Evolutionary conservation across 2,329 filamentous ascomycete species (phyloP), one percentile per base, ranked within the genome.

Genomic region (Xylariaceae sp.): DNA sequence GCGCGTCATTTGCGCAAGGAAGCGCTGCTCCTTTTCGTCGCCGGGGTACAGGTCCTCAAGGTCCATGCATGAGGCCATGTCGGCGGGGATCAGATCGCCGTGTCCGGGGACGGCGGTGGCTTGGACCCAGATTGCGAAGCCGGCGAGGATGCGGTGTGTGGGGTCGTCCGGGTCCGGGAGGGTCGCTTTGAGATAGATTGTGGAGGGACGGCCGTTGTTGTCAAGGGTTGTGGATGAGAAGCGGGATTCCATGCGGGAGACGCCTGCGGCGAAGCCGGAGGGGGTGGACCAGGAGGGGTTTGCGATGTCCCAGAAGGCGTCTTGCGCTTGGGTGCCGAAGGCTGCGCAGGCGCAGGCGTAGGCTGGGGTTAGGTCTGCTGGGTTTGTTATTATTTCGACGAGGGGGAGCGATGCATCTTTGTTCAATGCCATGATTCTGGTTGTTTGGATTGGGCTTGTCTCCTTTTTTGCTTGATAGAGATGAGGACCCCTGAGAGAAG

Each of bases 81-180:
- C 71, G 11, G 72, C 67, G 3, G 72, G 58, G 1, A 72, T 75
- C 23, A 59, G 62, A 30, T 79, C 76, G 10, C 82, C 82, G 53
- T 75, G 67, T 10, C 81, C 82, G 1, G 75, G 72, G 0, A 83
- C 75, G 5, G 73, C 69, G 0, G 82, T 84, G 0, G 74, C 69
- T 63, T 85, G 82, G 7, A 73, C 66, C 83, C 83, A 86, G 57
- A 84, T 78, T 2, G 82, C 81, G 34, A 81, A 60, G 13, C 82
- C 83, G 8, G 73, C 82, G n/a, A 83, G 73, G 7, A 64, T 55
- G 47, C 70, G 70, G 30, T 55, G 49, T 4, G 60, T 59, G 4
- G 55, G 18, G 1, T 66, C 66, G 0, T 74, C 64, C 1, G 73
- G 70, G 57, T 72, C 70, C 0, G 75, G 68, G 1, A 83, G 51